phyloP scores from a whole-genome alignment of 495 filamentous ascomycete species.

The Penicillium paxilli region DNA sequence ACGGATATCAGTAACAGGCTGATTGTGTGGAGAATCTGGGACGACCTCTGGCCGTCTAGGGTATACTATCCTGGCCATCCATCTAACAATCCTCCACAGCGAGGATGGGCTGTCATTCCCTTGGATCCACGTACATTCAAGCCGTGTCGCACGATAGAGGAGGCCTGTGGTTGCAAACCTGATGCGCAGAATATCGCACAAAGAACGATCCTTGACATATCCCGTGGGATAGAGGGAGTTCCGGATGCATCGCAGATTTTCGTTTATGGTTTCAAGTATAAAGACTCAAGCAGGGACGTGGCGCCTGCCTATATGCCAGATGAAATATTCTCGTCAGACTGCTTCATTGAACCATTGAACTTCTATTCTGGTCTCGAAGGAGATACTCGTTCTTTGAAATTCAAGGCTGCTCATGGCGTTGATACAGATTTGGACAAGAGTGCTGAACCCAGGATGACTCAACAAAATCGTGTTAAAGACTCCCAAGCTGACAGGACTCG shows the following conservation, averaged over 20 bases:
- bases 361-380: background rate
- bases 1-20: slow-evolving; percentile 69
- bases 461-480: background rate
- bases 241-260: slow-evolving; percentile 27
- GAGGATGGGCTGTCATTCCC: slow-evolving; percentile 53
- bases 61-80: slow-evolving; percentile 29
- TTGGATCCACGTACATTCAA: slow-evolving; percentile 51
- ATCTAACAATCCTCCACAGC: slow-evolving; percentile 10
- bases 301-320: slow-evolving; percentile 11
- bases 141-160: slow-evolving; percentile 24
- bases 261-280: background rate
- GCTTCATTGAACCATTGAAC: slow-evolving; percentile 8
- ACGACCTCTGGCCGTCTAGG: slow-evolving; percentile 28
- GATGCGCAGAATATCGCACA: slow-evolving; percentile 12
- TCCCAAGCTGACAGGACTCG: background rate
- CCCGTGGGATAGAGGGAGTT: slow-evolving; percentile 22
- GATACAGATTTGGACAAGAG: background rate
- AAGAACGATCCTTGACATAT: slow-evolving; percentile 31
- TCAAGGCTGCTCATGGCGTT: background rate
- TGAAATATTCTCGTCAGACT: slow-evolving; percentile 34
- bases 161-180: slow-evolving; percentile 49
- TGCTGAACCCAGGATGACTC: background rate
- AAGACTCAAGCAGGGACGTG: background rate
- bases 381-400: background rate
- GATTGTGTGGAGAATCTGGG: slow-evolving; percentile 68